These are phyloP conservation scores for Monilinia laxa DNA, from an alignment of 2,329 filamentous ascomycete genomes.

Conservation along the genomic window DNA sequence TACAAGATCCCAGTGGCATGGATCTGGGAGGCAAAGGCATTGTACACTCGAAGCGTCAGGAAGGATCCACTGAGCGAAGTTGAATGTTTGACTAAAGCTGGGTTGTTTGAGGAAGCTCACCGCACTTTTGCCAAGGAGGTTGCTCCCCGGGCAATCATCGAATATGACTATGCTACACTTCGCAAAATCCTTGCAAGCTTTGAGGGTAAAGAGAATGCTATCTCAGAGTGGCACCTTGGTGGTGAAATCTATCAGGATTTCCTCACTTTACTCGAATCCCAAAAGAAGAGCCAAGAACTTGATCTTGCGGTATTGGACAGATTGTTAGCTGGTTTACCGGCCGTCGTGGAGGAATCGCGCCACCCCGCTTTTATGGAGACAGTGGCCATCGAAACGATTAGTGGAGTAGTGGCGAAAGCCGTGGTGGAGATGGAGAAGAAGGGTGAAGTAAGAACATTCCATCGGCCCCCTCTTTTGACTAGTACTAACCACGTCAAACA, in stretches of 20 bases:
- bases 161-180: constrained; percentile 72
- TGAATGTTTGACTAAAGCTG: constrained; percentile 74
- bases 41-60: constrained; percentile 73
- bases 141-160: constrained; percentile 78
- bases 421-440: constrained; percentile 56
- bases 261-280: constrained; percentile 51
- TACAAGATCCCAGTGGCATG: constrained; percentile 72
- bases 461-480: constrained; percentile 1
- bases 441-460: constrained; percentile 52
- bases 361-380: constrained; percentile 53
- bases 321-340: constrained; percentile 56
- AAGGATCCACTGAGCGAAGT: constrained; percentile 71
- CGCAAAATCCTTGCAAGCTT: constrained; percentile 72
- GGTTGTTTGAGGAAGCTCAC: constrained; percentile 78
- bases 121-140: constrained; percentile 77
- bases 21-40: constrained; percentile 85
- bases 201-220: constrained; percentile 56
- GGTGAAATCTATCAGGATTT: constrained; percentile 75
- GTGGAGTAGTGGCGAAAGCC: constrained; percentile 66
- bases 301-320: constrained; percentile 53
- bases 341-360: constrained; percentile 44
- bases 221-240: constrained; percentile 74
- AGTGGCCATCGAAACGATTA: constrained; percentile 82
- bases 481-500: constrained; percentile 29
- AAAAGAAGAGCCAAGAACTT: constrained; percentile 44